Base-by-base conservation (phyloP, 768 basidiomycete species). In the Lactifluus pinguis region DNA sequence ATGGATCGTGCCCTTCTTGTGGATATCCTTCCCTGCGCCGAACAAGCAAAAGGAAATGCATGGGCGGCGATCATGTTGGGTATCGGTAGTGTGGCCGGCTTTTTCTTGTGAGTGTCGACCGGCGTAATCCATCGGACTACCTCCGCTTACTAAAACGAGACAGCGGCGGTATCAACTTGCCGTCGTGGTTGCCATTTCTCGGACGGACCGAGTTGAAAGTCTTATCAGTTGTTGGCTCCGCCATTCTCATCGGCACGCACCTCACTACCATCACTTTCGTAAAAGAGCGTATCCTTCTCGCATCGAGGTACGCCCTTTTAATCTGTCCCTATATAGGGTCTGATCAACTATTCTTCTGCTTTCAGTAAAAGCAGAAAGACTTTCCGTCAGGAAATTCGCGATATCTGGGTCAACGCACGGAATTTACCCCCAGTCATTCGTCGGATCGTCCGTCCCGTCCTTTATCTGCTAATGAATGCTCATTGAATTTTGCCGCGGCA, bases 61-160 rank as follows among this genome's bases (percentile, higher is more conserved):
- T 98, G 95, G 95, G 95, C 92, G 0, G 92, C 90, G 0, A 77
- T 88, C n/a, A 95, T 97, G 92, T 75, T 89, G 49, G 91, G 90
- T 1, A 68, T 94, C 30, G 95, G 95, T 11, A 85, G 89, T 57
- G 86, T 95, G 0, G 76, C 84, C 2, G 94, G 93, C 0, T 95
- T 94, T 72, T 95, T 89, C 68, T 78, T 91, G 93, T 94, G 66
- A 66, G 89, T 77, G 2, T 38, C 57, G 25, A 7, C 2, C 38
- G n/a, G 49, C 13, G 2, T 19, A 7, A 44, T 55, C 45, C 55
- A 41, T 58, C 13, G 44, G 32, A 21, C 14, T 57, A 6, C 39
- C 15, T 4, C 2, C 55, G 29, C 10, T 34, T 29, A 55, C 14
- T 47, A 41, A 52, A 3, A 9, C 51, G 34, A n/a, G 58, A 3